These are phyloP conservation scores for Lithocarpus polystachyus DNA, from an alignment of 306 rosid species.

Conservation along the genomic window DNA sequence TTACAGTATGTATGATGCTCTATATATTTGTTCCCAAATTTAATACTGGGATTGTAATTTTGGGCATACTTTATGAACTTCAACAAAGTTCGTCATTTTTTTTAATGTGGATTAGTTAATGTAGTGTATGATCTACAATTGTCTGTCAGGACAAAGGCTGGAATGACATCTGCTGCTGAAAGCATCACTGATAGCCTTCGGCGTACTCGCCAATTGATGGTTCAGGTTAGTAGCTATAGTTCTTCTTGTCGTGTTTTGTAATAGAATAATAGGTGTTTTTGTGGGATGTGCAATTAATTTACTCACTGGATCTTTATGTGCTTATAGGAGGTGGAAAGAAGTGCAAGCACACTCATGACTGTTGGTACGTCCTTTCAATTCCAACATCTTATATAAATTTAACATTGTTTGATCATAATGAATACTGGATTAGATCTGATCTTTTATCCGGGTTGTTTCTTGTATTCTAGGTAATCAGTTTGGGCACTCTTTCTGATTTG, in stretches of 20 bases:
- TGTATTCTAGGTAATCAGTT: not conserved
- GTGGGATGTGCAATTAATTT: not conserved
- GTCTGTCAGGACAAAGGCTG: slow-evolving; percentile 75
- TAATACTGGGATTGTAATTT: not conserved
- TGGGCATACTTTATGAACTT: slow-evolving; percentile 9
- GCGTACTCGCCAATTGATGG: slow-evolving; percentile 87
- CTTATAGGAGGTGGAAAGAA: slow-evolving; percentile 88
- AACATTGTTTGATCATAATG: not conserved
- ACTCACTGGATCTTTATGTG: slow-evolving; percentile 20
- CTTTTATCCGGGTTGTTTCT: not conserved
- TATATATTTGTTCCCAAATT: slow-evolving; percentile 1
- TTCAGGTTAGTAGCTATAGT: slow-evolving; percentile 55
- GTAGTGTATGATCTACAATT: slow-evolving; percentile 5
- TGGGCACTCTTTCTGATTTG: not conserved
- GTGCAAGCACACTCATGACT: slow-evolving; percentile 62
- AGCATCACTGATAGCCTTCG: slow-evolving; percentile 95
- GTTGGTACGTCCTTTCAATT: slow-evolving; percentile 46
- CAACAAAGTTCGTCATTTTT: not conserved
- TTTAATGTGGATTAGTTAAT: slow-evolving; percentile 12
- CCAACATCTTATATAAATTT: not conserved
- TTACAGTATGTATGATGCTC: slow-evolving; percentile 61
- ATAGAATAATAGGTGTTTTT: not conserved
- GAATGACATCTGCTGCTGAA: slow-evolving; percentile 94
- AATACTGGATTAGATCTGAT: not conserved
- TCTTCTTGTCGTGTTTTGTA: not conserved